Evolutionary conservation across 1,139 yeast species (phyloP).

Genomic region (Taphrina pruni): DNA sequence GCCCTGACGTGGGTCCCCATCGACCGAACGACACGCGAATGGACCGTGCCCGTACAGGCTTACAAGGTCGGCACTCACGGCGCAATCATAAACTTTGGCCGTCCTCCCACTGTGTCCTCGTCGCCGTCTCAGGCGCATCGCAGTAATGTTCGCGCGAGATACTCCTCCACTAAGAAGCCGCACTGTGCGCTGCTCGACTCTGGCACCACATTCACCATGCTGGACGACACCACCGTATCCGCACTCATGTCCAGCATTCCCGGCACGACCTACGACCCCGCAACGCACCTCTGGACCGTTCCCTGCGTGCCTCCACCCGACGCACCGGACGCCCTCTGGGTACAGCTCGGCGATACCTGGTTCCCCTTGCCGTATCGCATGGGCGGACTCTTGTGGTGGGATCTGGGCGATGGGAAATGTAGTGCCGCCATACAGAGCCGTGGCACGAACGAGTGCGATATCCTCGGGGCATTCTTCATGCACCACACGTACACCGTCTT

Average conservation of each 20-base stretch:
- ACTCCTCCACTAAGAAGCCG: background rate
- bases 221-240: background rate
- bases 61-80: background rate
- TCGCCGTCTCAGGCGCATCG: no score
- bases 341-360: background rate
- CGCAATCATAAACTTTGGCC: background rate
- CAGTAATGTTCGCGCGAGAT: no score
- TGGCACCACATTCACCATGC: conserved; percentile 16
- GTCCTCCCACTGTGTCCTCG: background rate
- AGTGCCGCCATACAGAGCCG: conserved; percentile 13
- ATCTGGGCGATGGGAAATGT: background rate
- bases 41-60: conserved; percentile 1
- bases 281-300: background rate
- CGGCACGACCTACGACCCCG: background rate
- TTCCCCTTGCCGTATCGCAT: background rate
- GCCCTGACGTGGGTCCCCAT: conserved; percentile 3
- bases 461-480: conserved; percentile 4
- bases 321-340: conserved; percentile 13
- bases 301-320: background rate
- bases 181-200: conserved; percentile 9
- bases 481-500: background rate
- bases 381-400: conserved; percentile 9
- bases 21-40: background rate
- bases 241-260: conserved; percentile 4
- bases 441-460: conserved; percentile 2